Evolutionary conservation across 1,284 basidiomycete genomes (phyloP).

Genomic region (Cryptococcus amylolentus): DNA sequence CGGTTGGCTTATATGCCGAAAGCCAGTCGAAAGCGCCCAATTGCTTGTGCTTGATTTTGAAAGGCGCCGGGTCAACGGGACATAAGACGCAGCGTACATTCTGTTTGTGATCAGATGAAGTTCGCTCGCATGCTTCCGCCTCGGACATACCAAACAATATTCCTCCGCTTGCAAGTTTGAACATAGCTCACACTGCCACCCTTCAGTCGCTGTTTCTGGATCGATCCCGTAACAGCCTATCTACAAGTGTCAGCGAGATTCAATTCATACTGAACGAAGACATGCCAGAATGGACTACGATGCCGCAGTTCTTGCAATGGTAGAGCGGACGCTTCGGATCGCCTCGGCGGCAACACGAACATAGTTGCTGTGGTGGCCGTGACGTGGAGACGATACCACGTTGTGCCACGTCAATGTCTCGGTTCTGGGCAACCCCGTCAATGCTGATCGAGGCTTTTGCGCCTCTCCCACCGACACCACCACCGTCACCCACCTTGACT

Average conservation of each 20-base stretch:
- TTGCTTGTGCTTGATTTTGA: slow-evolving; percentile 45
- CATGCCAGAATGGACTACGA: slow-evolving; percentile 70
- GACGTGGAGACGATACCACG: slow-evolving; percentile 22
- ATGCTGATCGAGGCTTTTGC: not conserved
- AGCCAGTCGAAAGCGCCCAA: slow-evolving; percentile 64
- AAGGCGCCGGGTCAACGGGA: slow-evolving; percentile 29
- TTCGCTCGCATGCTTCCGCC: not conserved
- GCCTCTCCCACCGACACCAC: no score
- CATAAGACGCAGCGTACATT: slow-evolving; percentile 50
- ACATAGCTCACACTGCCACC: slow-evolving; percentile 82
- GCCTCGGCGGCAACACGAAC: slow-evolving; percentile 68
- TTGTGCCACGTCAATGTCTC: no score
- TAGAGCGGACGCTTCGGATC: slow-evolving; percentile 71
- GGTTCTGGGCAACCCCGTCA: not conserved
- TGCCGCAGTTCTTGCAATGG: slow-evolving; percentile 71
- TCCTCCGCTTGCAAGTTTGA: slow-evolving; percentile 72
- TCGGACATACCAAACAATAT: not conserved
- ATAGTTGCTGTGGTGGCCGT: slow-evolving; percentile 50
- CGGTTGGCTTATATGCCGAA: slow-evolving; percentile 85
- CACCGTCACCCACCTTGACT: slow-evolving; percentile 57
- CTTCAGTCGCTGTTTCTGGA: slow-evolving; percentile 60
- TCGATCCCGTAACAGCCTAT: slow-evolving; percentile 66
- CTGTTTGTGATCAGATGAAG: slow-evolving; percentile 12
- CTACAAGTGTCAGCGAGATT: slow-evolving; percentile 1
- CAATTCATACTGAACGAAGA: not conserved